Base-by-base conservation (phyloP, 1,139 yeast genomes). In the Zygosaccharomyces pseudobailii region DNA sequence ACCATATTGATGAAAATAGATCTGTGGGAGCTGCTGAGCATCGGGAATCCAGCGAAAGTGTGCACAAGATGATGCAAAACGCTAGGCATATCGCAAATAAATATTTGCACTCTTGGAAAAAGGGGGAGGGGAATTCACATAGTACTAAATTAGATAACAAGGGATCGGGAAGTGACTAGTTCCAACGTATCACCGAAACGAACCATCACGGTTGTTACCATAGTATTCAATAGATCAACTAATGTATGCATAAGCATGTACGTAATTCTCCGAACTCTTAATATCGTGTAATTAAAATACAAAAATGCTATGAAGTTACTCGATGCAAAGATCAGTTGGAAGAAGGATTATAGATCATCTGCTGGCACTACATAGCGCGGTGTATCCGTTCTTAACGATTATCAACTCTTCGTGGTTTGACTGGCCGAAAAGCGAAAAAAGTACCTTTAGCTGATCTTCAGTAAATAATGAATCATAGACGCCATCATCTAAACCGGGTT, bases 101-200 rank as follows among this genome's bases (percentile, higher is more conserved):
- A 42, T 56, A 55, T 45, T 48, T 56, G 36, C 57, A 55, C 45
- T 53, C 61, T 27, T 56, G 61, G 61, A 55, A 53, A 48, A 53
- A 42, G 30, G 43, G 40, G 27, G 52, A 51, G 19, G 47, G 34
- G 19, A 45, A 45, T 38, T 38, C 41, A 17, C 41, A 38, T n/a
- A 34, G 41, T 3, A 10, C 25, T 21, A 25, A 19, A 28, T 19
- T 32, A 20, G 41, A 38, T 38, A 38, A 38, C 33, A 38, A 38
- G 41, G 28, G 33, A 17, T 38, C 41, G 28, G 21, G 41, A 38
- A 17, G 25, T 28, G 34, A 38, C 32, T 38, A 38, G 33, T 30
- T 30, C 6, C 7, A n/a, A 30, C 13, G 33, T 30, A 19, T n/a
- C 19, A n/a, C 33, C 2, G 13, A 6, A n/a, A 30, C 13, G 4